Base-by-base conservation (phyloP, 495 filamentous ascomycete genomes). In the Trichoderma asperelloides region DNA sequence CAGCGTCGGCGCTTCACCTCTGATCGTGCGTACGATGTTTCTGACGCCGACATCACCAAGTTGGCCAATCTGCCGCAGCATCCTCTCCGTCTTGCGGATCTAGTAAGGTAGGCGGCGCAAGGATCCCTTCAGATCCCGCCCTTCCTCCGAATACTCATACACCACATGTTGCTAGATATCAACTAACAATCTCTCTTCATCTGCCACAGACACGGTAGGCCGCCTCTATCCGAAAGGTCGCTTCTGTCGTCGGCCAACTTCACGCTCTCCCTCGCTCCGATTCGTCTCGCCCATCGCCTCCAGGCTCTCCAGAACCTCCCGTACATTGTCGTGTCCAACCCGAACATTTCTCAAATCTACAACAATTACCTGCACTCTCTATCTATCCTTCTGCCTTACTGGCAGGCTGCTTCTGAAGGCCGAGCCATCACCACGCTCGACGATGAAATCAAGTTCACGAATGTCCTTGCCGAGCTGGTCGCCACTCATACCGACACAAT, bases 291-390 rank as follows among this genome's bases (percentile, higher is more conserved):
- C 3, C 92, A 95, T 72, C 91, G 95, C 45, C 95, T 98, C 62
- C 89, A 96, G 76, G 89, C 91, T 2, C 79, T 98, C 15, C 88
- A 94, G 66, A 96, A 96, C 77, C 86, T 98, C 3, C 96, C 95
- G 1, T 98, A 91, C 77, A 98, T 98, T 72, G 93, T 98, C 60
- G 95, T 98, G 21, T 92, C 94, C 0, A 98, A 98, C 75, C 91
- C 92, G 1, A 90, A 96, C 72, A 91, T 98, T 65, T 88, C 89
- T 39, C 87, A 87, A 69, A 98, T 98, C 66, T 97, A 97, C 79
- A 86, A 90, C 73, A 97, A 96, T 77, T 98, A 98, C 77, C 79
- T 94, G 49, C 93, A 97, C 73, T 96, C 91, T 5, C 82, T 98
- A 1, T 92, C 90, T 5, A 96, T 91, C 4, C 84, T 98, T 8